These are phyloP conservation scores for Fraxinus paxiana DNA, from an alignment of 305 asterid species.

Conservation along the genomic window DNA sequence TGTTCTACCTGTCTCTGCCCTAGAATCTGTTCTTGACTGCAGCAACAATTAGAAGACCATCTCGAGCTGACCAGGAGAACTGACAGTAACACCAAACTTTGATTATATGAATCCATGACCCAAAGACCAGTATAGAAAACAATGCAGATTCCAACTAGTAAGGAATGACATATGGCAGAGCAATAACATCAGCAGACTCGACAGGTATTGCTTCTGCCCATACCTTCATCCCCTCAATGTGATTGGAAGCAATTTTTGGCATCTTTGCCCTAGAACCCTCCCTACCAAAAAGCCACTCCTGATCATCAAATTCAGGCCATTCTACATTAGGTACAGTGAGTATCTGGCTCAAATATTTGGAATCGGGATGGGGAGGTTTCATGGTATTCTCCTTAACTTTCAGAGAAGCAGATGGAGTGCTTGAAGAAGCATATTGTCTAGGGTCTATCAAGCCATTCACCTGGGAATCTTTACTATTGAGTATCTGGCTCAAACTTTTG, in stretches of 20 bases:
- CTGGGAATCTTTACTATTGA: constrained; percentile 21
- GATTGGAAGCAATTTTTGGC: constrained; percentile 23
- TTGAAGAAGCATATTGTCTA: constrained; percentile 17
- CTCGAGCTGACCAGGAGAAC: not conserved
- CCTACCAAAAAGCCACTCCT: constrained; percentile 43
- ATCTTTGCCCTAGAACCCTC: constrained; percentile 25
- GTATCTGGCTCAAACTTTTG: constrained; percentile 39
- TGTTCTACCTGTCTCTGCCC: not conserved
- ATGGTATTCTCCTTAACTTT: constrained; percentile 26
- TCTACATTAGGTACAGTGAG: constrained; percentile 43
- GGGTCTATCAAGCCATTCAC: constrained; percentile 25
- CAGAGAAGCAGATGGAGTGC: constrained; percentile 21
- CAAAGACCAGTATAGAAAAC: not conserved
- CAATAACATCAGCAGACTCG: constrained; percentile 39
- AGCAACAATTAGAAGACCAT: not conserved
- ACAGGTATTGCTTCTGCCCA: constrained; percentile 49
- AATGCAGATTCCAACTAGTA: constrained; percentile 27
- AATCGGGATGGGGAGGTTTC: constrained; percentile 53
- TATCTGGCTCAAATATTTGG: constrained; percentile 39
- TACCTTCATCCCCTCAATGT: constrained; percentile 31
- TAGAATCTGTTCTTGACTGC: not conserved
- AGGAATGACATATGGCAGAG: constrained; percentile 54
- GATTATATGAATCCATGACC: not conserved
- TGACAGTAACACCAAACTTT: not conserved
- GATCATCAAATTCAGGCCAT: constrained; percentile 40